Base-by-base conservation (phyloP, 1,284 basidiomycete genomes). In the Pholiota adiposa region DNA sequence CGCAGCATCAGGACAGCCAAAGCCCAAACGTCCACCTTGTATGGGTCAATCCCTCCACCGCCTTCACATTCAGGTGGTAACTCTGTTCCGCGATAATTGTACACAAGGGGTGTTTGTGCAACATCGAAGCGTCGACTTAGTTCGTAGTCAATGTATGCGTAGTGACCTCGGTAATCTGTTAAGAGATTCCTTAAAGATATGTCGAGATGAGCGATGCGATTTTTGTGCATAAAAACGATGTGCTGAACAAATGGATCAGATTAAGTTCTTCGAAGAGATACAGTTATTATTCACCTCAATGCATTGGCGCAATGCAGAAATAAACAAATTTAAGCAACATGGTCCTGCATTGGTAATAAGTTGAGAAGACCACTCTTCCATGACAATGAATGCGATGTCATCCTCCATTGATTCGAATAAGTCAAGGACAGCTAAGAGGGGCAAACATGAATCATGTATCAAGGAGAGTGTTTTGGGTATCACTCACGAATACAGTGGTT, bases 321-420 rank as follows among this genome's bases (percentile, higher is more conserved):
- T 71, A 66, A 89, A 89, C 9, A 78, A 71, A 41, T 73, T 73
- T 51, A 86, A 69, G 63, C 78, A 83, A 67, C 80, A 81, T 16
- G 86, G 83, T 23, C 76, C 73, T 25, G 77, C 72, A 54, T 79
- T 79, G 4, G 80, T 72, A 29, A 88, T 76, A 23, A 89, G 72
- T 58, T 87, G 80, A 8, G 88, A 78, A 16, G 85, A 87, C 89
- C 89, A 92, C 71, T 89, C 85, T 69, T 90, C 89, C 88, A 90
- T 90, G 40, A 91, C 83, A 58, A 92, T 85, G 66, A 92, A 86
- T 7, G 77, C 85, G 34, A 88, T 68, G 52, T 77, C 70, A 55
- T 88, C 84, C n/a, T 76, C 68, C 1, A 74, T 71, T 21, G 83
- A 75, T 63, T 84, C 80, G 53, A 91, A 81, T 27, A 89, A 69